Conservation (phyloP, 2,329 filamentous ascomycete genomes). For the Ceratocystis diversiconidia region DNA sequence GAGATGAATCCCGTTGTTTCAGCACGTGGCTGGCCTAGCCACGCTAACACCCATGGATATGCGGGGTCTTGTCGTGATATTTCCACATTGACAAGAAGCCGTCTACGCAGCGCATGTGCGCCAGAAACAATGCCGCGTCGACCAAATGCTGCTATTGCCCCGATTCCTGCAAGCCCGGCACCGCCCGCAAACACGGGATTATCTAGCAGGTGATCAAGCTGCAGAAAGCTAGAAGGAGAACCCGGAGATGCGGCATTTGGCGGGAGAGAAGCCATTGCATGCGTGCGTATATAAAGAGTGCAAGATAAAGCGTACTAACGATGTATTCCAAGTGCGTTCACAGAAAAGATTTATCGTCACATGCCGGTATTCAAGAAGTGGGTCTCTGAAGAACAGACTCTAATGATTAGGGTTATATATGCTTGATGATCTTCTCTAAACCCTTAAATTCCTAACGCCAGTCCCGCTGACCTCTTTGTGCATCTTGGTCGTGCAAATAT, state of each 20-base stretch:
- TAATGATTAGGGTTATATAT: background rate
- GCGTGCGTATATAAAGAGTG: background rate
- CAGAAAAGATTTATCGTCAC: background rate
- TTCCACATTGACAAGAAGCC: constrained; percentile 87
- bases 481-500: background rate
- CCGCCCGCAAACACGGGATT: constrained; percentile 56
- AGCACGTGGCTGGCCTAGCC: constrained; percentile 70
- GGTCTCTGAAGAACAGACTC: background rate
- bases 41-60: constrained; percentile 86
- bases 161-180: constrained; percentile 80
- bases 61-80: constrained; percentile 88
- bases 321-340: background rate
- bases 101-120: constrained; percentile 61
- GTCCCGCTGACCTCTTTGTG: background rate
- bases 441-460: background rate
- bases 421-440: background rate
- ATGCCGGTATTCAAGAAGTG: background rate
- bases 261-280: background rate
- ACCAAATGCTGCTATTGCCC: constrained; percentile 64
- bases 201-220: constrained; percentile 34
- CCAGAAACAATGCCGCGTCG: constrained; percentile 62
- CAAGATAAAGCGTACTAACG: background rate
- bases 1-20: constrained; percentile 45
- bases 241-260: background rate
- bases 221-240: constrained; percentile 19